phyloP scores from a whole-genome alignment of 345 rosid genomes.

The Syzygium grande region DNA sequence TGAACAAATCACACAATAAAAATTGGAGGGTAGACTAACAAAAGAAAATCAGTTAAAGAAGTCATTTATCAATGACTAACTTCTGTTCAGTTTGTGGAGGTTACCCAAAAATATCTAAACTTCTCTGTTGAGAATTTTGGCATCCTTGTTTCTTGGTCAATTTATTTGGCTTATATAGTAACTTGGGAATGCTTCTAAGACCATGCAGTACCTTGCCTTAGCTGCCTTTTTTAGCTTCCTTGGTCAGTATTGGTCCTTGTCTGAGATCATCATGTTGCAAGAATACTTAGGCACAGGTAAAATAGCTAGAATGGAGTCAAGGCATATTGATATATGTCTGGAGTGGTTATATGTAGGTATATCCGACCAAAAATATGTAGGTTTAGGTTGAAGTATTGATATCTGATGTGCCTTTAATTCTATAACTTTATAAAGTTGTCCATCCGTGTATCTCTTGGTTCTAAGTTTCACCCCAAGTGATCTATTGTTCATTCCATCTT shows the following conservation, averaged over 20 bases:
- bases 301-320: background rate
- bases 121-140: background rate
- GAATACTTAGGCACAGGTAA: background rate
- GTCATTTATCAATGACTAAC: background rate
- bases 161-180: background rate
- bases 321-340: background rate
- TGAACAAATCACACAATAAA: background rate
- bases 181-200: background rate
- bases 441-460: background rate
- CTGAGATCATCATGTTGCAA: background rate
- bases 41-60: background rate
- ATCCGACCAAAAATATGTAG: background rate
- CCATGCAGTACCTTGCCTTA: background rate
- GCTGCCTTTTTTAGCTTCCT: background rate
- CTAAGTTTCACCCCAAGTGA: background rate
- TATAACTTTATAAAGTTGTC: background rate
- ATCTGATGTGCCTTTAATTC: background rate
- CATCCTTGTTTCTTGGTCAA: background rate
- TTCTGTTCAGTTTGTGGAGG: background rate
- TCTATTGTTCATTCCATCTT: background rate
- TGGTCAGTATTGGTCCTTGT: background rate
- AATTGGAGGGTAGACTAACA: background rate
- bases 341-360: background rate
- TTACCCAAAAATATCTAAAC: background rate
- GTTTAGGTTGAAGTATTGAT: background rate